Evolutionary conservation across 192 early-diverging fungal species (phyloP).

Genomic region (Bifiguratus adelaidae): DNA sequence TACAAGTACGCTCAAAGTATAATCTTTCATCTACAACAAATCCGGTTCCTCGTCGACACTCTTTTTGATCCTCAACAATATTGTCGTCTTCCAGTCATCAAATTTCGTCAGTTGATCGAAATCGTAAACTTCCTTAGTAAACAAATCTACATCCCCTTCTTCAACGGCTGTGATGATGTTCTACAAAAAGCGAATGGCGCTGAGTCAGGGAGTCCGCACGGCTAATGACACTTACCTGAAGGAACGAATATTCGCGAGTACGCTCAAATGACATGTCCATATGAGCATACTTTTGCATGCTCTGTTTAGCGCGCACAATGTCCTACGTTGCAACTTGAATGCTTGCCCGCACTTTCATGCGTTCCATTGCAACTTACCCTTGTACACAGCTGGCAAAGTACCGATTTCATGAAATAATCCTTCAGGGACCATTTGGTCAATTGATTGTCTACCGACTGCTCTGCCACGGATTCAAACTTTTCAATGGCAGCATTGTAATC

Average conservation of each 20-base stretch:
- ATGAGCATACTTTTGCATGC: constrained; percentile 75
- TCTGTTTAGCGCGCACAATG: constrained; percentile 57
- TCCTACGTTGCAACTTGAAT: too few relatives aligned
- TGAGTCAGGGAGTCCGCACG: not conserved
- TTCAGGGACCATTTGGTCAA: constrained; percentile 93
- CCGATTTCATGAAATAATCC: constrained; percentile 96
- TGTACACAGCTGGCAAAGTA: constrained; percentile 79
- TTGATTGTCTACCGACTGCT: constrained; percentile 74
- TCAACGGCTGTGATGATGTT: constrained; percentile 65
- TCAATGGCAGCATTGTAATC: constrained; percentile 84
- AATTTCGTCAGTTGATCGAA: constrained; percentile 86
- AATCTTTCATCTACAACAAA: constrained; percentile 47
- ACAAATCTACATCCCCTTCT: constrained; percentile 69
- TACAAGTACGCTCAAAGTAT: too few relatives aligned
- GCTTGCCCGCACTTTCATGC: too few relatives aligned
- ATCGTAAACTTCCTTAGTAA: constrained; percentile 68
- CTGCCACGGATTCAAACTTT: constrained; percentile 83
- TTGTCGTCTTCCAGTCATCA: constrained; percentile 94
- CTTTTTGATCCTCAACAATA: constrained; percentile 86
- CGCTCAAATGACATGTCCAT: constrained; percentile 81
- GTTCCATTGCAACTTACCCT: constrained; percentile 41
- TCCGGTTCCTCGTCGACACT: constrained; percentile 54
- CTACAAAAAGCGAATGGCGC: constrained; percentile 13
- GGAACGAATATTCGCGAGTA: constrained; percentile 78
- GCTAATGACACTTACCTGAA: constrained; percentile 30